Conservation (phyloP, 2,329 filamentous ascomycete species). For the Talaromyces verruculosus region DNA sequence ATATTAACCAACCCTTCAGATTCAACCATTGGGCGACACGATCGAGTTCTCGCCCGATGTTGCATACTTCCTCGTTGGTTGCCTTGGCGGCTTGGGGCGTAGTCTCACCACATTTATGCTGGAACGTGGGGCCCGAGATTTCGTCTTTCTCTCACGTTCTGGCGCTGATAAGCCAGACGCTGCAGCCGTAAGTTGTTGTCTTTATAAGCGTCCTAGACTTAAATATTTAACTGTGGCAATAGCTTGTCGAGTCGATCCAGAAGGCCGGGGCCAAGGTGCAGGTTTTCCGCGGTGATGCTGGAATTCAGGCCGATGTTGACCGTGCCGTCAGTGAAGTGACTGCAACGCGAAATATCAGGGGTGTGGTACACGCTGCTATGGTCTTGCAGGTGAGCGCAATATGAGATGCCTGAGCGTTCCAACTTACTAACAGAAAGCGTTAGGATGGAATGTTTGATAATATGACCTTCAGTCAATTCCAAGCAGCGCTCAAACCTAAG, state of each 20-base stretch:
- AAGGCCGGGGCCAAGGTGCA: background rate
- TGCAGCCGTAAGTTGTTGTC: background rate
- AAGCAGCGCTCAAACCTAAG: background rate
- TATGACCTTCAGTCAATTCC: background rate
- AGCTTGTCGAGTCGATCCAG: background rate
- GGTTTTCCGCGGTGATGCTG: background rate
- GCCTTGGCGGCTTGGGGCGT: slow-evolving; percentile 33
- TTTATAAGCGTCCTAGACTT: background rate
- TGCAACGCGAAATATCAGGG: background rate
- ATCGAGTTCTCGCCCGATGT: background rate
- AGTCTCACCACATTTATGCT: slow-evolving; percentile 36
- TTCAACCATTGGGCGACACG: too few relatives aligned
- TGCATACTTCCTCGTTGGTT: slow-evolving; percentile 33
- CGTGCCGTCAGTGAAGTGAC: too few relatives aligned
- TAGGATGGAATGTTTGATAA: too few relatives aligned
- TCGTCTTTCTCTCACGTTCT: slow-evolving; percentile 24
- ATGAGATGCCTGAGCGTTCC: too few relatives aligned
- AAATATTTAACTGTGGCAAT: background rate
- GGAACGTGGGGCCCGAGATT: slow-evolving; percentile 28
- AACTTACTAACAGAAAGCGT: too few relatives aligned
- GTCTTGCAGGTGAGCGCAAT: background rate
- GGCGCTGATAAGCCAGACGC: background rate
- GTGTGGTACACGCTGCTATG: background rate
- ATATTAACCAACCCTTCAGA: too few relatives aligned
- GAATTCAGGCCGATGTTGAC: too few relatives aligned